Evolutionary conservation across 306 rosid species (phyloP), one percentile per base, ranked within the genome.

Genomic region (Rosa multiflora): DNA sequence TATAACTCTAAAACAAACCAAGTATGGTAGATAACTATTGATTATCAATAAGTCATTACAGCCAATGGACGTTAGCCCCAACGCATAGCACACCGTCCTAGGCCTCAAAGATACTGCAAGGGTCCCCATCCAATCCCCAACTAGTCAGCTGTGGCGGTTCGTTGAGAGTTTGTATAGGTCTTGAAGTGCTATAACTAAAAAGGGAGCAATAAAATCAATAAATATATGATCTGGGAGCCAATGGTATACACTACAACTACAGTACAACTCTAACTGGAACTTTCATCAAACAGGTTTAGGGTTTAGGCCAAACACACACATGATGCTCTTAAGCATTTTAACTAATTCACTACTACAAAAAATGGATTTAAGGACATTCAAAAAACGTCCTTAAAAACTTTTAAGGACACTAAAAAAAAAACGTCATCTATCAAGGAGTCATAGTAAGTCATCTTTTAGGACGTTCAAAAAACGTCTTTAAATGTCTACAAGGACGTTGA

Each of bases 111-210:
- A 29, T 29, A 29, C 32, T 29, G 73, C 99, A 95, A 76, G 99
- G 99, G 86, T 95, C 97, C 55, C 76, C 83, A 49, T 88, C 83
- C 46, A 59, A 43, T 85, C 76, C 84, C 99, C 98, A 95, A 64
- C 92, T 88, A 61, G 76, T 80, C 81, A 95, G 89, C 88, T n/a
- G 80, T 12, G 72, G 55, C 43, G 98, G 90, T 42, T 55, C 39
- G 83, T 93, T 91, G 76, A 95, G 85, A 73, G 90, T 49, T 77
- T 82, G 83, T 90, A 93, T 49, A 93, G 74, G 62, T 86, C 91
- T 77, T 81, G 89, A 62, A 95, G 98, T 49, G 90, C 96, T 40
- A 70, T 26, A 61, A 89, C 96, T 95, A 92, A 77, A 2, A 56
- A 20, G 29, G 66, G 37, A 59, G 37, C 5, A 58, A 58, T 56